Evolutionary conservation across 352 stramenopile species (phyloP), one percentile per base, ranked within the genome.

Genomic region (Plasmopara viticola): DNA sequence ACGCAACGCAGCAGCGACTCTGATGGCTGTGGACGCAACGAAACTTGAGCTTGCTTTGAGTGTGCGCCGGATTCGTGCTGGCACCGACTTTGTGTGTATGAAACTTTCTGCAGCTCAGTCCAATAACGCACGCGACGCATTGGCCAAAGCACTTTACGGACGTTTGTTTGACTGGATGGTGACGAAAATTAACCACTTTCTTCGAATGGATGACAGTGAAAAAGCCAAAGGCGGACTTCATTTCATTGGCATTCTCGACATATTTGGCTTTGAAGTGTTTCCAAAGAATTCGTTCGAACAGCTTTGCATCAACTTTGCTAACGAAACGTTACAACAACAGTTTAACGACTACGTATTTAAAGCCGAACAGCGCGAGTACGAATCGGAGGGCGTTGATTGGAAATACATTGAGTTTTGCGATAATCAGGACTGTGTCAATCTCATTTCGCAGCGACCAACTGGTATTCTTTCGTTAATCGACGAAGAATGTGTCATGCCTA

Each of bases 201-300:
- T 91, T 39, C 79, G 80, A 40, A 83, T 86, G 68, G 81, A 94
- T 51, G 83, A 92, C 53, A 72, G 70, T 33, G 68, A 88, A 48
- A 86, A 75, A 51, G 62, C 67, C 4, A 79, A 82, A 48, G 70
- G 74, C 25, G 60, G 63, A 9, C 56, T 72, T 35, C 76, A 86
- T 37, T 94, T 87, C 54, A 95, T 97, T 33, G 88, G 87, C 7
- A 88, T 97, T 45, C 65, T 97, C 3, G 88, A 97, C 67, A 96
- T 97, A 53, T 97, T 97, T 60, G 88, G 88, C 33, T 97, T 97
- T 41, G 88, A 97, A 48, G 79, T 90, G n/a, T 96, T 96, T 52
- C 74, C 81, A 15, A 71, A 87, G 54, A 96, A 96, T 57, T 92
- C 78, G 47, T 96, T 94, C 54, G 86, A 95, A 60, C 86, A 95